A percentile compares a stretch with the other conserved stretches of the same genome.
Conservation (phyloP, 2,329 filamentous ascomycete genomes). For the Ophiobolus disseminans region DNA sequence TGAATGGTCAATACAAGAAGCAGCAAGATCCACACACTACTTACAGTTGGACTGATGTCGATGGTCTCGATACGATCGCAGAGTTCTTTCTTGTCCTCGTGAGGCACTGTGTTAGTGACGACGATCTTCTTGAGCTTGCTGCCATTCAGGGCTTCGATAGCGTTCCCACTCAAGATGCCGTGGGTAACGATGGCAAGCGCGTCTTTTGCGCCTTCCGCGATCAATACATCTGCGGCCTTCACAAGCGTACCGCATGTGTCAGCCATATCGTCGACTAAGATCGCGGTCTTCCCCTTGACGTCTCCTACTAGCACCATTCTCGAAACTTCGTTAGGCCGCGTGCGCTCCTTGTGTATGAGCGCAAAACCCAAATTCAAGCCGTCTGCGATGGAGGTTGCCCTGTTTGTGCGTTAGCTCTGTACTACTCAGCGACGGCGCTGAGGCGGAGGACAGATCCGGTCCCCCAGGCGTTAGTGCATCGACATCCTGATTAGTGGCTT, state of each 20-base stretch:
- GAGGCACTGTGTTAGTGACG: constrained; percentile 87
- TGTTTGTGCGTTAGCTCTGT: constrained; percentile 38
- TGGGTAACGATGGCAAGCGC: constrained; percentile 96
- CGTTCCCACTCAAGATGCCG: constrained; percentile 86
- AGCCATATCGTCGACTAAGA: constrained; percentile 97
- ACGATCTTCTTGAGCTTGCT: constrained; percentile 80
- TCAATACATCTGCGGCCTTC: constrained; percentile 89
- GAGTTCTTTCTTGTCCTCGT: constrained; percentile 78
- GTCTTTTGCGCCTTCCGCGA: constrained; percentile 78
- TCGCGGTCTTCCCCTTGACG: constrained; percentile 87
- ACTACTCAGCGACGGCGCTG: constrained; percentile 1
- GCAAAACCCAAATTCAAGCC: constrained; percentile 89
- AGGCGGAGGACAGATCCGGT: constrained; percentile 3
- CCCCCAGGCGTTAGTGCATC: constrained; percentile 2
- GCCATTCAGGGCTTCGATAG: constrained; percentile 83
- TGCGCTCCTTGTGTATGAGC: constrained; percentile 95
- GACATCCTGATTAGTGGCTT: neutral
- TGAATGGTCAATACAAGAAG: constrained; percentile 17
- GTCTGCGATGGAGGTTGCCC: constrained; percentile 91
- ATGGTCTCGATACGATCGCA: constrained; percentile 88
- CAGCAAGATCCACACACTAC: constrained; percentile 23
- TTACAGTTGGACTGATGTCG: constrained; percentile 81
- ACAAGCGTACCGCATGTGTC: constrained; percentile 89
- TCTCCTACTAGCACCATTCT: constrained; percentile 97
- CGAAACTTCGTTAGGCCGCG: constrained; percentile 87